Evolutionary conservation across 306 rosid species (phyloP).

Genomic region (Astragalus glycyphyllos): DNA sequence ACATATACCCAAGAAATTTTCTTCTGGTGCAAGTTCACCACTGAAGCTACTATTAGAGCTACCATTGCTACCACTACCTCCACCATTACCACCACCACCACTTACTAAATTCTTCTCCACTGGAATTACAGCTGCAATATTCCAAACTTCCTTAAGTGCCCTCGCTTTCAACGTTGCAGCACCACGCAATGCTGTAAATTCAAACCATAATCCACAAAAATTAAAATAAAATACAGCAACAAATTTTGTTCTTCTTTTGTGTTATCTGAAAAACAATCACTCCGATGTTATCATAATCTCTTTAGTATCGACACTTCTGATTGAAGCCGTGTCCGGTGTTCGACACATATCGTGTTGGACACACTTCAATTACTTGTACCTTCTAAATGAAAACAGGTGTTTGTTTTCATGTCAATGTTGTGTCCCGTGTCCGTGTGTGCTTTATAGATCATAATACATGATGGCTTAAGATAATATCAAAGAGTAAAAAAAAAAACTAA

Average conservation of each 20-base stretch:
- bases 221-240: background rate
- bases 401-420: too few relatives aligned
- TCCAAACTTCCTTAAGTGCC: constrained; percentile 96
- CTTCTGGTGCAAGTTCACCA: constrained; percentile 75
- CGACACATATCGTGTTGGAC: too few relatives aligned
- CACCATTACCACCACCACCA: constrained; percentile 17
- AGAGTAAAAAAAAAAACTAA: too few relatives aligned
- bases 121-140: constrained; percentile 86
- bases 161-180: constrained; percentile 97
- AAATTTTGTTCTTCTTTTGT: background rate
- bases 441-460: too few relatives aligned
- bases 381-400: too few relatives aligned
- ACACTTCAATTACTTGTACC: too few relatives aligned
- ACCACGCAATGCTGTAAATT: constrained; percentile 77
- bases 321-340: too few relatives aligned
- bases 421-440: too few relatives aligned
- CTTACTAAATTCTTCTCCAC: constrained; percentile 72
- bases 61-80: constrained; percentile 48
- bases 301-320: too few relatives aligned
- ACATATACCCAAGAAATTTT: constrained; percentile 79
- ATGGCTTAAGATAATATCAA: too few relatives aligned
- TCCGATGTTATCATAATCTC: too few relatives aligned
- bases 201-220: constrained; percentile 17
- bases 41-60: constrained; percentile 74
- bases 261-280: too few relatives aligned